Conservation (phyloP, 306 rosid species). For the Neltuma alba region DNA sequence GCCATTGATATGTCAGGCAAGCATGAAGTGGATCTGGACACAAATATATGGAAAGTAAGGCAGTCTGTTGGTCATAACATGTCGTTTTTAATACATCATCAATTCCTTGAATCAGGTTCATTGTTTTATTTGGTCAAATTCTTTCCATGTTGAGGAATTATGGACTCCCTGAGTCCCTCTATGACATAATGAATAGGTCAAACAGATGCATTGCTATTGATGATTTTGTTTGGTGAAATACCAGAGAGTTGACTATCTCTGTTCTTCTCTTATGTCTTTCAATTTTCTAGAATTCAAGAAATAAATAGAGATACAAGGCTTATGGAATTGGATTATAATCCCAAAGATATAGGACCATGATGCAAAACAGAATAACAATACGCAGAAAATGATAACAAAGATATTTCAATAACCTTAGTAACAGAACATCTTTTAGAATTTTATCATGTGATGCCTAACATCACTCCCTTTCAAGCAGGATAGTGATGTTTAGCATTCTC, state of each 20-base stretch:
- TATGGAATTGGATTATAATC: not conserved
- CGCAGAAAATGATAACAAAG: not conserved
- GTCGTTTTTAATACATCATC: conserved; percentile 23
- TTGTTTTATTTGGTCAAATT: not conserved
- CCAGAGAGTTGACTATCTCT: not conserved
- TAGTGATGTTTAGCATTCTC: not conserved
- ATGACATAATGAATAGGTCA: not conserved
- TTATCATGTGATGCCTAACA: not conserved
- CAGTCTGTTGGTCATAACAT: not conserved
- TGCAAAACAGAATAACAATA: not conserved
- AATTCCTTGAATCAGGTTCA: not conserved
- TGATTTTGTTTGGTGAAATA: not conserved
- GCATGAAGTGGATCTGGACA: conserved; percentile 99
- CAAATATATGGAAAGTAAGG: conserved; percentile 93
- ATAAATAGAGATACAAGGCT: not conserved
- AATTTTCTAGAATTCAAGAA: not conserved
- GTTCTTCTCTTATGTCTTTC: not conserved
- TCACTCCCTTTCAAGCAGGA: not conserved
- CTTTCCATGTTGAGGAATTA: not conserved
- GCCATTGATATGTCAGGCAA: conserved; percentile 98
- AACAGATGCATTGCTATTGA: not conserved
- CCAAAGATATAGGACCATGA: not conserved
- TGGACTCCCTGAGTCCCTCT: not conserved
- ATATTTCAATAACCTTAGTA: not conserved
- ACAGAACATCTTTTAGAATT: not conserved